These are phyloP conservation scores for Thamnidium elegans DNA, from an alignment of 192 early-diverging fungal genomes.

Conservation along the genomic window DNA sequence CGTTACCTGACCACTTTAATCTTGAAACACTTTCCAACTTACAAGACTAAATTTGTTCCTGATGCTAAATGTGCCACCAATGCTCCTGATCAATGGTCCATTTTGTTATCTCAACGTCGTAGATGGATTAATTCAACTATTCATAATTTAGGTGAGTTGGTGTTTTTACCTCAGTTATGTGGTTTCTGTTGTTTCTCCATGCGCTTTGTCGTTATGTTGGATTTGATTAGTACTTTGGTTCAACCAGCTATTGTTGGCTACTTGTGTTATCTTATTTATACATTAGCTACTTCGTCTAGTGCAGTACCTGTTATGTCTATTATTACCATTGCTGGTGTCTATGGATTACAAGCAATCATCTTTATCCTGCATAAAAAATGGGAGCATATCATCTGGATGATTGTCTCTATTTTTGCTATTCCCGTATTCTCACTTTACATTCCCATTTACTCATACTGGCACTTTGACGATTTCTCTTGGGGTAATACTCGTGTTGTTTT, in stretches of 20 bases:
- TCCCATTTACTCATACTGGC: conserved; percentile 95
- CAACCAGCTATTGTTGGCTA: conserved; percentile 90
- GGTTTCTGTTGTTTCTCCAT: conserved; percentile 97
- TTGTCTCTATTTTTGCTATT: conserved; percentile 87
- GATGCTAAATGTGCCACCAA: conserved; percentile 91
- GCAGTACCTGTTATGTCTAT: conserved; percentile 77
- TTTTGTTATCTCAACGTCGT: conserved; percentile 95
- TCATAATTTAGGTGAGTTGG: conserved; percentile 93
- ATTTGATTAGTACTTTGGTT: conserved; percentile 86
- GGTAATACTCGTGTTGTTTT: conserved; percentile 91
- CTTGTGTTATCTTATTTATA: conserved; percentile 79
- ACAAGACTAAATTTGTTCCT: conserved; percentile 88
- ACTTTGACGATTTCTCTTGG: conserved; percentile 99
- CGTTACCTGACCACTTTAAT: conserved; percentile 90
- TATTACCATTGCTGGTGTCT: conserved; percentile 78
- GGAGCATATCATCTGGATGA: conserved; percentile 96
- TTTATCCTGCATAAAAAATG: conserved; percentile 73
- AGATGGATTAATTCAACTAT: conserved; percentile 99
- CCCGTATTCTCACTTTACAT: conserved; percentile 81
- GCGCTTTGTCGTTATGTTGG: conserved; percentile 92
- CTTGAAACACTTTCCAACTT: conserved; percentile 96
- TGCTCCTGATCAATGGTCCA: conserved; percentile 91
- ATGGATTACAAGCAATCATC: conserved; percentile 85
- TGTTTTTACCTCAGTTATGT: conserved; percentile 92
- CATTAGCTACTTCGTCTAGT: conserved; percentile 48